Base-by-base conservation (phyloP, 148 eudicot genomes). In the Spergularia bocconei region DNA sequence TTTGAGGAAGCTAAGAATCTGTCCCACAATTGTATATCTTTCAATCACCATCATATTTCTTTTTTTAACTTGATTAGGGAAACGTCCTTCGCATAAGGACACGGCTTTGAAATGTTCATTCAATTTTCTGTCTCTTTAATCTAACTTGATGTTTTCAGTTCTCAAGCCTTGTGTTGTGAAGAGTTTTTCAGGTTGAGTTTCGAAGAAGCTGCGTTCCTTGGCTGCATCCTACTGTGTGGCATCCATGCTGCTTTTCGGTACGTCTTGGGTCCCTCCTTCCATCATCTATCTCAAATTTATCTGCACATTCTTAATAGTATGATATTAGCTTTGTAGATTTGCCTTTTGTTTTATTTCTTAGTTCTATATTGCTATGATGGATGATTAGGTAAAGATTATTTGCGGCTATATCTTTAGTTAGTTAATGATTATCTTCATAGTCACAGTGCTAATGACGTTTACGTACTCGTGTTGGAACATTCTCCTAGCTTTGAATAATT, bases 141-240 rank as follows among this genome's bases (percentile, higher is more conserved):
- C 51, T 58, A 58, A 48, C 51, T 67, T 56, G 73, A 20, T 44
- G 50, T 67, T 16, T 73, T 25, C n/a, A 7, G 39, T 58, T 11
- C 11, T 29, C 3, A 29, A 4, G 36, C 71, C 44, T 54, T 60
- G 20, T 21, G 53, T 53, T 21, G 21, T 62, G 70, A 23, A 71
- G 60, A 21, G 25, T 12, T 55, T 63, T 55, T 17, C 48, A 21
- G 73, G 38, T 7, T 10, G 70, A 63, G 66, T 64, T 75, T 69
- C 75, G 14, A 51, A 62, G 82, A 75, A 79, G 65, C 36, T 79
- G 75, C 70, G 54, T 11, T 79, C 19, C 15, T 79, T 75, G 75
- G 71, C 79, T 79, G 59, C 71, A 69, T 79, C 50, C 47, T 57
- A 56, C 8, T 75, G 54, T 79, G 57, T 68, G 54, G 48, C 62